A percentile compares a stretch with the other conserved stretches of the same genome.
phyloP scores from a whole-genome alignment of 768 basidiomycete species.

The Podaxis sp. region DNA sequence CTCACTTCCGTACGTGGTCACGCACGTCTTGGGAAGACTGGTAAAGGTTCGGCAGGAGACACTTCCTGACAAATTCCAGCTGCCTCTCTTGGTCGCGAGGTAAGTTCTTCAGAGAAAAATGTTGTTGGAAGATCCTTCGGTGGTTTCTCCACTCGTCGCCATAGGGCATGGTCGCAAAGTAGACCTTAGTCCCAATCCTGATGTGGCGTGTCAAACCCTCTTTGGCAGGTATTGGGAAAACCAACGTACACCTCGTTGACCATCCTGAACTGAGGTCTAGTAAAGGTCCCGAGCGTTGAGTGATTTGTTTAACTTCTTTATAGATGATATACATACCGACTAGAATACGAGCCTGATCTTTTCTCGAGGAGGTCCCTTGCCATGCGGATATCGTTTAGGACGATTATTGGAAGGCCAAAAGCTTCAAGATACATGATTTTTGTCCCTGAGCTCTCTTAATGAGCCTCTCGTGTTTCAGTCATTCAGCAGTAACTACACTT shows the following conservation, averaged over 20 bases:
- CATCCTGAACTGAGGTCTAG: slow-evolving; percentile 5
- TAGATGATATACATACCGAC: slow-evolving; percentile 28
- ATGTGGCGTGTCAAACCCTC: neutral
- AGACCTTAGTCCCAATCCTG: slow-evolving; percentile 1
- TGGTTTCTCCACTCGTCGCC: slow-evolving; percentile 26
- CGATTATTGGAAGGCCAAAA: slow-evolving; percentile 41
- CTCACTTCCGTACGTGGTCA: slow-evolving; percentile 11
- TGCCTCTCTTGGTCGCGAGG: slow-evolving; percentile 4
- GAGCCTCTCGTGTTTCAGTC: neutral
- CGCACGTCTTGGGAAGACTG: slow-evolving; percentile 9
- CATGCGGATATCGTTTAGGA: slow-evolving; percentile 40
- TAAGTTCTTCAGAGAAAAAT: slow-evolving; percentile 18
- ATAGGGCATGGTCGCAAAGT: slow-evolving; percentile 22
- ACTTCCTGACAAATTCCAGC: slow-evolving; percentile 7
- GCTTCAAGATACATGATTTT: slow-evolving; percentile 54
- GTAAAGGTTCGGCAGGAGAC: slow-evolving; percentile 6
- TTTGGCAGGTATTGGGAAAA: neutral
- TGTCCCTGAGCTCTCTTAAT: slow-evolving; percentile 4
- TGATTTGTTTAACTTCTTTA: neutral
- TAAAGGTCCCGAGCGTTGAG: slow-evolving; percentile 3
- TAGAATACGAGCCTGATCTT: slow-evolving; percentile 56
- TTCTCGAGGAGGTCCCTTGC: slow-evolving; percentile 58
- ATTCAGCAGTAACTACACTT: neutral
- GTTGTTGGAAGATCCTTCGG: slow-evolving; percentile 28
- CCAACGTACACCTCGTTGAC: slow-evolving; percentile 14